A percentile compares a stretch with the other conserved stretches of the same genome.
Conservation (phyloP, 2,329 filamentous ascomycete genomes). For the Trichoderma afroharzianum region DNA sequence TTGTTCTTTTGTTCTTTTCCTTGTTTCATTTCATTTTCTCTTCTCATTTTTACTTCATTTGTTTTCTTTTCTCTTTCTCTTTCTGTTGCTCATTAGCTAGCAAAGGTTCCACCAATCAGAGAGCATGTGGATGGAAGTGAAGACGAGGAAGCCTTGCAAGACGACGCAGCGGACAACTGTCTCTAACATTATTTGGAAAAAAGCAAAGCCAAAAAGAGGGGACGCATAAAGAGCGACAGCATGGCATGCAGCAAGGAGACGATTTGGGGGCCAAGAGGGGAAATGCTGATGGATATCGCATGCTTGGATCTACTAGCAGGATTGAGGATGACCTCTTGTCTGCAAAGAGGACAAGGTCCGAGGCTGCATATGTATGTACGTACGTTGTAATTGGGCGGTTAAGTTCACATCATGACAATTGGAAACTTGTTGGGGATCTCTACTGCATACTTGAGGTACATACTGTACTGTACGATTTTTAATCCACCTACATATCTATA, state of each 20-base stretch:
- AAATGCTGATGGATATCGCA: neutral
- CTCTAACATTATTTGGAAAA: neutral
- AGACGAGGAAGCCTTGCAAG: neutral
- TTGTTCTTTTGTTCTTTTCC: neutral
- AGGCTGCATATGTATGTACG: neutral
- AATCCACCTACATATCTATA: neutral
- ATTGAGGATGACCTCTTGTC: neutral
- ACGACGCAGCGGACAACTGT: neutral
- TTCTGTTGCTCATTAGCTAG: neutral
- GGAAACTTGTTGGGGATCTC: neutral
- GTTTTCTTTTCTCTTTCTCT: neutral
- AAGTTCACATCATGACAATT: neutral
- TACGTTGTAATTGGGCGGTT: neutral
- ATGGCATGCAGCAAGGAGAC: neutral
- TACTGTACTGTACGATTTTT: neutral
- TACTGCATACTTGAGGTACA: neutral
- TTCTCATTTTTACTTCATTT: neutral
- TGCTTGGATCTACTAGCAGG: neutral
- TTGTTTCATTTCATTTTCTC: neutral
- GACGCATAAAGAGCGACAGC: neutral
- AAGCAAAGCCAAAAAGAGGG: neutral
- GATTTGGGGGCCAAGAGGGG: neutral
- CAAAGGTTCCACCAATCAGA: neutral
- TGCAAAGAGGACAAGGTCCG: neutral
- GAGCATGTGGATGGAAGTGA: neutral